These are phyloP conservation scores for Fusarium setosum DNA, from an alignment of 2,329 filamentous ascomycete species.

Conservation along the genomic window DNA sequence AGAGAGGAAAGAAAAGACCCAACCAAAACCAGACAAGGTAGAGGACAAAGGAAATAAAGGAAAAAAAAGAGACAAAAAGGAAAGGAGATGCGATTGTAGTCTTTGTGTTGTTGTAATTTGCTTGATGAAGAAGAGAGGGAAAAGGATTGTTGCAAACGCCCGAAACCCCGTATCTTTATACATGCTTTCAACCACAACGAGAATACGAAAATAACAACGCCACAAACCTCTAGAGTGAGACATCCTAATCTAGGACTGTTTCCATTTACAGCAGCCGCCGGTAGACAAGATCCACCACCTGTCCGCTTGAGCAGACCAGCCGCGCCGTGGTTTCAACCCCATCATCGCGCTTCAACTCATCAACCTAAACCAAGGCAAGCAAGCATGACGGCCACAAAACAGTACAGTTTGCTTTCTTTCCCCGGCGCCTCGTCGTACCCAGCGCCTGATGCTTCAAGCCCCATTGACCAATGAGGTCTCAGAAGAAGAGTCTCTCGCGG, in stretches of 20 bases:
- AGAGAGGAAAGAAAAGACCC: conserved; percentile 38
- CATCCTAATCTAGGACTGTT: conserved; percentile 17
- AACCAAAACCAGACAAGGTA: conserved; percentile 32
- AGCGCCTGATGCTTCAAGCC: neutral
- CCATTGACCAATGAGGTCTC: conserved; percentile 14
- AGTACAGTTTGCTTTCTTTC: conserved; percentile 1
- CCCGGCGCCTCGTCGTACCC: neutral
- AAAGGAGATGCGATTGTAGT: conserved; percentile 27
- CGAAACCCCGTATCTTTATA: conserved; percentile 39
- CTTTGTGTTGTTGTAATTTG: conserved; percentile 36
- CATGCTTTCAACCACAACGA: conserved; percentile 22
- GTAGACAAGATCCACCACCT: neutral
- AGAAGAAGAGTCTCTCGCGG: conserved; percentile 11
- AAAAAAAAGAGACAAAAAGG: conserved; percentile 38
- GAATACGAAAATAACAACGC: neutral
- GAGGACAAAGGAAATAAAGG: conserved; percentile 43
- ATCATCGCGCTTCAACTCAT: conserved; percentile 29
- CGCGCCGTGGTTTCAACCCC: conserved; percentile 18
- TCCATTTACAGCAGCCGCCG: conserved; percentile 43
- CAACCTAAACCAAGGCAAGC: too few relatives aligned
- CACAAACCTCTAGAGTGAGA: neutral
- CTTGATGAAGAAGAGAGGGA: conserved; percentile 37
- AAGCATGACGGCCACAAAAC: too few relatives aligned
- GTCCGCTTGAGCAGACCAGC: conserved; percentile 13
- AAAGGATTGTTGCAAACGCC: conserved; percentile 12